Evolutionary conservation across 768 basidiomycete genomes (phyloP).

Genomic region (Termitomyces sp.): DNA sequence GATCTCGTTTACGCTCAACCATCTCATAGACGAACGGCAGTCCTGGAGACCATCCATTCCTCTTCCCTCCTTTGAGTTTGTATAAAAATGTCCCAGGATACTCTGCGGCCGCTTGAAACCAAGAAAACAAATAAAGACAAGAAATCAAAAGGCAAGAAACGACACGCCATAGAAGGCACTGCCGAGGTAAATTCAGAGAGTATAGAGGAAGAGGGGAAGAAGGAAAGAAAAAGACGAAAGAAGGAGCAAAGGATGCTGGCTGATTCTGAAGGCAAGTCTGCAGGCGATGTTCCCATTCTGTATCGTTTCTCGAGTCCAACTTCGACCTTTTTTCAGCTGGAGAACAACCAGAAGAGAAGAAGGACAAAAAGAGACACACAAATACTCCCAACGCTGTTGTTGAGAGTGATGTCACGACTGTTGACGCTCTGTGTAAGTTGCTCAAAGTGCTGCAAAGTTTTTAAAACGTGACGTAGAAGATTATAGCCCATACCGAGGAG

Average conservation of each 20-base stretch:
- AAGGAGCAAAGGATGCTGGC: conserved; percentile 15
- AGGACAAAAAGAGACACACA: conserved; percentile 26
- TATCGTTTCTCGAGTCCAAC: not conserved
- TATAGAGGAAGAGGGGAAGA: conserved; percentile 14
- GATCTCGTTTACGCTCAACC: not conserved
- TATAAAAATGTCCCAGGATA: conserved; percentile 25
- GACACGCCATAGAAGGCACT: not conserved
- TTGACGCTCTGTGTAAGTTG: conserved; percentile 21
- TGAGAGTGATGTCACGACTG: conserved; percentile 15
- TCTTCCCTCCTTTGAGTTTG: not conserved
- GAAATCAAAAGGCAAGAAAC: conserved; percentile 18
- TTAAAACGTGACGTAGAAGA: not conserved
- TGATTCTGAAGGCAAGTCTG: conserved; percentile 18
- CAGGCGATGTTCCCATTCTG: not conserved
- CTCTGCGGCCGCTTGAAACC: conserved; percentile 9
- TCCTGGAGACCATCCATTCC: not conserved
- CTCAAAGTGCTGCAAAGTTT: not conserved
- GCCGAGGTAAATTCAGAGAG: conserved; percentile 14
- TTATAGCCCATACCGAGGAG: conserved; percentile 7
- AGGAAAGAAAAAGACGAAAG: conserved; percentile 19
- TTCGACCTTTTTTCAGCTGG: not conserved
- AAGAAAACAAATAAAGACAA: conserved; percentile 22
- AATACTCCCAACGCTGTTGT: conserved; percentile 1
- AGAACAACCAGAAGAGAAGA: conserved; percentile 13
- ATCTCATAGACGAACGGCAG: not conserved